Conservation (phyloP, 2,329 filamentous ascomycete genomes). For the Colletotrichum falcatum region DNA sequence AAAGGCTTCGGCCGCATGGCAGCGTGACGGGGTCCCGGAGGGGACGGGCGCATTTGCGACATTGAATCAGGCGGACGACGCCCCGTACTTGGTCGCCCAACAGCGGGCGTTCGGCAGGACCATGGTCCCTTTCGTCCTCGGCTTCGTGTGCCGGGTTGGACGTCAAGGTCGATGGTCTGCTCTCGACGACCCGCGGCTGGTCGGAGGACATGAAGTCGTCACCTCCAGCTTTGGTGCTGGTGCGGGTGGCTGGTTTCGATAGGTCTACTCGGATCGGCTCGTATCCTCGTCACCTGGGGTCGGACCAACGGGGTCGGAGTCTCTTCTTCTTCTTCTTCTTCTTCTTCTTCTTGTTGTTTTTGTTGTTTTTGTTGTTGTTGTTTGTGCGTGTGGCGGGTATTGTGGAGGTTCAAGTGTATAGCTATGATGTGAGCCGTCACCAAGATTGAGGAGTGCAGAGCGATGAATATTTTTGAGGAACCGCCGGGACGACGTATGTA, state of each 20-base stretch:
- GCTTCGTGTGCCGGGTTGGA: constrained; percentile 40
- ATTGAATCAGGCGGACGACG: constrained; percentile 82
- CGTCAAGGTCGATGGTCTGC: constrained; percentile 41
- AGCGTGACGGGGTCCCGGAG: constrained; percentile 78
- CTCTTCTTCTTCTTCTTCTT: too few relatives aligned
- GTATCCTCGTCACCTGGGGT: neutral
- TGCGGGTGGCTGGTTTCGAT: constrained; percentile 6
- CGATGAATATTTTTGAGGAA: constrained; percentile 4
- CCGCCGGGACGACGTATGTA: constrained; percentile 10
- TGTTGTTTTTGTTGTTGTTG: too few relatives aligned
- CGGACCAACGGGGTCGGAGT: neutral
- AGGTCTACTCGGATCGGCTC: neutral
- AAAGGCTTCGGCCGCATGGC: constrained; percentile 85
- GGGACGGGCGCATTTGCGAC: constrained; percentile 77
- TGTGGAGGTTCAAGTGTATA: neutral
- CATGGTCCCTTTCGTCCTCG: constrained; percentile 41
- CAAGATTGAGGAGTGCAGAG: constrained; percentile 6
- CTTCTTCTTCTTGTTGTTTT: too few relatives aligned
- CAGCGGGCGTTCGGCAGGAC: constrained; percentile 38
- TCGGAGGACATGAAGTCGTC: constrained; percentile 44
- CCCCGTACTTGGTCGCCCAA: constrained; percentile 66
- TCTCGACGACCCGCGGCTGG: constrained; percentile 42
- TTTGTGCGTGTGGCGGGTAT: constrained; percentile 5
- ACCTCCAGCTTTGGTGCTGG: constrained; percentile 37
- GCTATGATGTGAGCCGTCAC: neutral